Percentiles rank a stretch among this genome's conserved stretches.
Conservation (phyloP, 208 protist species). For the Trypanosoma cruzi region DNA sequence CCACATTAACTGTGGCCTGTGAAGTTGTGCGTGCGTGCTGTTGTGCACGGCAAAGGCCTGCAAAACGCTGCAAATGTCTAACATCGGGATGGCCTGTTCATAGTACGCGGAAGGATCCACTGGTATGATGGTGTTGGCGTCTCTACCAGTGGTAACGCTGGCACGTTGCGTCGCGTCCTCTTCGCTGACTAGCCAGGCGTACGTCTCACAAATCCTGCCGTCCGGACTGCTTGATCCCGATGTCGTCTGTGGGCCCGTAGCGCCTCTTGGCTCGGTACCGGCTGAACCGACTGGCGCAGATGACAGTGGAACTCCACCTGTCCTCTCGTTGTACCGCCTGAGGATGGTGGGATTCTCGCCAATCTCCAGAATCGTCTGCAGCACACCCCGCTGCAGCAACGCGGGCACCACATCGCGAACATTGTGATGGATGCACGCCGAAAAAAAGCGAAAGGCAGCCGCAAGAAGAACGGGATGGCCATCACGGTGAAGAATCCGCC, state of each 20-base stretch:
- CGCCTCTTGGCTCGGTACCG: neutral
- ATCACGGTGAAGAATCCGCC: constrained; percentile 50
- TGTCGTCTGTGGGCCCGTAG: neutral
- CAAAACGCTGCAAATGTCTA: constrained; percentile 44
- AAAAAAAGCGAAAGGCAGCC: constrained; percentile 52
- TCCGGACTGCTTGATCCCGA: neutral
- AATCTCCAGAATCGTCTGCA: constrained; percentile 62
- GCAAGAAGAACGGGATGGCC: constrained; percentile 60
- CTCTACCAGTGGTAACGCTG: neutral
- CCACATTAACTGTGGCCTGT: constrained; percentile 28
- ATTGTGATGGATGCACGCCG: constrained; percentile 79
- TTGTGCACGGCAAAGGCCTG: constrained; percentile 88
- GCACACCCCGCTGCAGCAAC: constrained; percentile 71
- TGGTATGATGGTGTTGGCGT: neutral
- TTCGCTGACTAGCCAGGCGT: neutral
- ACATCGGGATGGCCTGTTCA: constrained; percentile 32
- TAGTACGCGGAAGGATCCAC: constrained; percentile 26
- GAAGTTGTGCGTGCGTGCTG: constrained; percentile 52
- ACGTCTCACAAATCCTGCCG: neutral
- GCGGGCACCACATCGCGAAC: constrained; percentile 85
- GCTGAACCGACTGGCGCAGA: neutral
- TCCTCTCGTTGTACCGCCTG: constrained; percentile 13
- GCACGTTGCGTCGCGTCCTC: neutral
- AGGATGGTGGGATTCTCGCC: constrained; percentile 29
- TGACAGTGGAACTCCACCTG: neutral